Evolutionary conservation across 2,329 filamentous ascomycete species (phyloP).

Genomic region (Aspergillus quadrilineatus): DNA sequence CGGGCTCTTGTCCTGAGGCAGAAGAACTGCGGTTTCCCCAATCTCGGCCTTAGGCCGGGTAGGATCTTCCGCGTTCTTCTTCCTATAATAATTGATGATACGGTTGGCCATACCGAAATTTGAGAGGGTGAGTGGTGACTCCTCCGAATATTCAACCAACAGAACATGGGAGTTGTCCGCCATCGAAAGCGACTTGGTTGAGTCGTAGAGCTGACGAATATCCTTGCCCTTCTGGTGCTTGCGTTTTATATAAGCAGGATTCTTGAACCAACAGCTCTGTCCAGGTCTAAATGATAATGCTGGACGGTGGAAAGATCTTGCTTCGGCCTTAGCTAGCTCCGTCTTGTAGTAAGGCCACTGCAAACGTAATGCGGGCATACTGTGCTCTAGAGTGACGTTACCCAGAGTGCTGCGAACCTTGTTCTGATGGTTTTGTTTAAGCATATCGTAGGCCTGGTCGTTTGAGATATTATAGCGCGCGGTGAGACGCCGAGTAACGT

Average conservation of each 20-base stretch:
- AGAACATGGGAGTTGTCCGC: slow-evolving; percentile 86
- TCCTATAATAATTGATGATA: slow-evolving; percentile 93
- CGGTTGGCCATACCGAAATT: slow-evolving; percentile 98
- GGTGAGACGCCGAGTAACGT: slow-evolving; percentile 69
- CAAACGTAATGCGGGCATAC: slow-evolving; percentile 83
- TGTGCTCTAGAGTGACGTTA: slow-evolving; percentile 90
- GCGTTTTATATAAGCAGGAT: slow-evolving; percentile 71
- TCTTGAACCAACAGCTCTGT: slow-evolving; percentile 69
- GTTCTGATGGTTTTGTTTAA: slow-evolving; percentile 96
- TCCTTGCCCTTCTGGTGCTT: slow-evolving; percentile 80
- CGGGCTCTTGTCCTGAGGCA: slow-evolving; percentile 92
- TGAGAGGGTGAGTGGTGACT: slow-evolving; percentile 84
- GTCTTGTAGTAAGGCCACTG: slow-evolving; percentile 97
- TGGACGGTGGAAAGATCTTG: slow-evolving; percentile 82
- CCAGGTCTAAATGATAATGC: slow-evolving; percentile 70
- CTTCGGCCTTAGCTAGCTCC: slow-evolving; percentile 68
- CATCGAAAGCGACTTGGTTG: slow-evolving; percentile 78
- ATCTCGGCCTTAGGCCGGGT: slow-evolving; percentile 76
- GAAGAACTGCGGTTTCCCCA: slow-evolving; percentile 81
- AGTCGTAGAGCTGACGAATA: slow-evolving; percentile 73
- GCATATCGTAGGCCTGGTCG: slow-evolving; percentile 88
- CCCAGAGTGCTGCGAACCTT: slow-evolving; percentile 91
- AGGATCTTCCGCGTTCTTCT: slow-evolving; percentile 75
- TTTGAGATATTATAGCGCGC: slow-evolving; percentile 94
- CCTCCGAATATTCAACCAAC: slow-evolving; percentile 93